These are phyloP conservation scores for Wickerhamomyces pijperi DNA, from an alignment of 805 yeast genomes.

Conservation along the genomic window DNA sequence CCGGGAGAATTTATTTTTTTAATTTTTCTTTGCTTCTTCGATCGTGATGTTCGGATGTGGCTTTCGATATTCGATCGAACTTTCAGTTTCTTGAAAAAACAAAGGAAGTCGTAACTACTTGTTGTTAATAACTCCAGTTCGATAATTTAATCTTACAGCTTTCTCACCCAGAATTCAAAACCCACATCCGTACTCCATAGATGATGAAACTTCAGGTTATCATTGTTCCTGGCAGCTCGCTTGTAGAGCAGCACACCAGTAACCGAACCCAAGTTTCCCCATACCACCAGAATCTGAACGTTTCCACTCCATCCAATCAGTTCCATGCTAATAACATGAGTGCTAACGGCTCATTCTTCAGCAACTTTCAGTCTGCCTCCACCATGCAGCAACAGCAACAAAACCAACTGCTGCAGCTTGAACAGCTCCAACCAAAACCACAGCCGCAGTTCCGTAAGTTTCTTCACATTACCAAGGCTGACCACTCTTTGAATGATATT, in stretches of 20 bases:
- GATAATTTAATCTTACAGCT: too few species aligned
- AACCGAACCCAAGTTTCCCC: neutral
- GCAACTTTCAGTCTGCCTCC: neutral
- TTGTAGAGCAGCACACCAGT: neutral
- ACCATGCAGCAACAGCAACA: neutral
- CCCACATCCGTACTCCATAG: too few species aligned
- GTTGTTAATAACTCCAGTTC: too few species aligned
- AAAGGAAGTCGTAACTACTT: too few species aligned
- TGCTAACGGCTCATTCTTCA: neutral
- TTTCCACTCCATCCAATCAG: neutral
- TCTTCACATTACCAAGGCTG: conserved; percentile 47
- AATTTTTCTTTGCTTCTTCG: conserved; percentile 1
- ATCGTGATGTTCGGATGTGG: neutral
- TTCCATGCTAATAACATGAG: too few species aligned
- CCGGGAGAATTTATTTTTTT: conserved; percentile 1
- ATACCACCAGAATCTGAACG: neutral
- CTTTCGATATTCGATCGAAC: too few species aligned
- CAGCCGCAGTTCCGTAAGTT: conserved; percentile 35
- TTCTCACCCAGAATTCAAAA: too few species aligned
- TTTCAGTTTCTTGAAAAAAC: too few species aligned
- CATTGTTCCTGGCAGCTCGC: neutral
- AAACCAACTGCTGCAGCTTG: too few species aligned
- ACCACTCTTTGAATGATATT: conserved; percentile 34
- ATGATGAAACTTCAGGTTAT: neutral
- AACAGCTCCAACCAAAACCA: conserved; percentile 3